phyloP scores from a whole-genome alignment of 345 rosid genomes.

The Brassica napus region DNA sequence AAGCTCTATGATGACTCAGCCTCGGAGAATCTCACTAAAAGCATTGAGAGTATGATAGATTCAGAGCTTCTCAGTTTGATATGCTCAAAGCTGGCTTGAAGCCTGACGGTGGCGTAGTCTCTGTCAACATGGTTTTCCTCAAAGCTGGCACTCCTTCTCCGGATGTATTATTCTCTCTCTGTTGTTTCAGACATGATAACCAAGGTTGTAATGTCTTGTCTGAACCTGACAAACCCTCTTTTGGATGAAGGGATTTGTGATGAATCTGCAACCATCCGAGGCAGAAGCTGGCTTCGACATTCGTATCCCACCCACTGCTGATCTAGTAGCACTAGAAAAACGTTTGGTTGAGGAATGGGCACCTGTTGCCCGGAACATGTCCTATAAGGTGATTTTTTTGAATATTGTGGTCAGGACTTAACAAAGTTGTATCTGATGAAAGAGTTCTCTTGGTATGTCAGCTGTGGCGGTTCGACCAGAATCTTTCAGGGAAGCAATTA shows the following conservation, averaged over 20 bases:
- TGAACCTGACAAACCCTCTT: background rate
- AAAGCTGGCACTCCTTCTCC: slow-evolving; percentile 90
- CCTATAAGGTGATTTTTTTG: slow-evolving; percentile 57
- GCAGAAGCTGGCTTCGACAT: slow-evolving; percentile 39
- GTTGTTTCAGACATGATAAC: background rate
- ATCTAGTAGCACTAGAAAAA: slow-evolving; percentile 60
- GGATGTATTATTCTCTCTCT: slow-evolving; percentile 45
- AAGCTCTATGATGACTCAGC: slow-evolving; percentile 84
- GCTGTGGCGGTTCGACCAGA: slow-evolving; percentile 9
- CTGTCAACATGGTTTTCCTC: slow-evolving; percentile 79
- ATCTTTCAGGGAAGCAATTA: slow-evolving; percentile 45
- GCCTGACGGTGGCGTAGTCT: slow-evolving; percentile 74
- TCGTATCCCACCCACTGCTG: slow-evolving; percentile 32
- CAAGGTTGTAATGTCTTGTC: background rate
- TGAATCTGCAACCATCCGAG: slow-evolving; percentile 35
- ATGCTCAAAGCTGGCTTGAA: slow-evolving; percentile 66
- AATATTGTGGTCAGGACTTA: slow-evolving; percentile 4
- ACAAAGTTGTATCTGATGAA: slow-evolving; percentile 64
- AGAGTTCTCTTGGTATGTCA: slow-evolving; percentile 36
- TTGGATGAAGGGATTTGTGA: slow-evolving; percentile 36
- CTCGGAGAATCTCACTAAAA: slow-evolving; percentile 57
- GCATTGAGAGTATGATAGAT: slow-evolving; percentile 73
- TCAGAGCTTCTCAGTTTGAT: slow-evolving; percentile 87
- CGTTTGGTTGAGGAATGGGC: slow-evolving; percentile 91
- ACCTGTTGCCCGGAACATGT: slow-evolving; percentile 76